phyloP scores from a whole-genome alignment of 2,329 filamentous ascomycete genomes.

The Exophiala spinifera region DNA sequence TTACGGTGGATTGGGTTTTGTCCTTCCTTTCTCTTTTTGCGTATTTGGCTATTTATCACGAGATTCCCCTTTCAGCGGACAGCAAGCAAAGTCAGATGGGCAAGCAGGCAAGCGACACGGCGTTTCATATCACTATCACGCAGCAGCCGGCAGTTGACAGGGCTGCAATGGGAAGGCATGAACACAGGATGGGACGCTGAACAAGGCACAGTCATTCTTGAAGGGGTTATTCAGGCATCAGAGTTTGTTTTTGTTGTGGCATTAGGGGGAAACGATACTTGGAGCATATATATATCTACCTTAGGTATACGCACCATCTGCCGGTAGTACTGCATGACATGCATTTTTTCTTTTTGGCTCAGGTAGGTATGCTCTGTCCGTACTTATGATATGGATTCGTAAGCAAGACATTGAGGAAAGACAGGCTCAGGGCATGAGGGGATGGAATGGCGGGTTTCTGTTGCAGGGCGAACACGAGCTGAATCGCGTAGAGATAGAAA shows the following conservation, averaged over 20 bases:
- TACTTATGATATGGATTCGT: too few species aligned
- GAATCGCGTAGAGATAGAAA: too few species aligned
- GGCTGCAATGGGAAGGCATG: constrained; percentile 7
- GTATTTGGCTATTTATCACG: constrained; percentile 14
- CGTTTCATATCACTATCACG: constrained; percentile 8
- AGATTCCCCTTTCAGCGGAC: constrained; percentile 25
- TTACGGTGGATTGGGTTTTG: not conserved
- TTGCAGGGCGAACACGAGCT: too few species aligned
- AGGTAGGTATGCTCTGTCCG: too few species aligned
- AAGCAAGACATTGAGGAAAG: too few species aligned
- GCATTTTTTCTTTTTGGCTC: too few species aligned
- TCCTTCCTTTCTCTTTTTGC: not conserved
- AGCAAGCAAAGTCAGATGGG: constrained; percentile 10
- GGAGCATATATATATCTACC: too few species aligned
- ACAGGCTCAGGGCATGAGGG: too few species aligned
- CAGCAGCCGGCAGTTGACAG: not conserved
- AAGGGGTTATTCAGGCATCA: not conserved
- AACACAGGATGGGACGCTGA: not conserved
- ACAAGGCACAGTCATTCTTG: constrained; percentile 17
- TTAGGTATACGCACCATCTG: too few species aligned
- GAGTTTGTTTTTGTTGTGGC: not conserved
- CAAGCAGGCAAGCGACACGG: constrained; percentile 17
- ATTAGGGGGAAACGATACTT: not conserved
- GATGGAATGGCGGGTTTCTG: too few species aligned
- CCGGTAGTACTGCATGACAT: too few species aligned